Percentiles rank a stretch among this genome's conserved stretches.
phyloP scores from a whole-genome alignment of 148 eudicot species.

The Pharnaceum exiguum region DNA sequence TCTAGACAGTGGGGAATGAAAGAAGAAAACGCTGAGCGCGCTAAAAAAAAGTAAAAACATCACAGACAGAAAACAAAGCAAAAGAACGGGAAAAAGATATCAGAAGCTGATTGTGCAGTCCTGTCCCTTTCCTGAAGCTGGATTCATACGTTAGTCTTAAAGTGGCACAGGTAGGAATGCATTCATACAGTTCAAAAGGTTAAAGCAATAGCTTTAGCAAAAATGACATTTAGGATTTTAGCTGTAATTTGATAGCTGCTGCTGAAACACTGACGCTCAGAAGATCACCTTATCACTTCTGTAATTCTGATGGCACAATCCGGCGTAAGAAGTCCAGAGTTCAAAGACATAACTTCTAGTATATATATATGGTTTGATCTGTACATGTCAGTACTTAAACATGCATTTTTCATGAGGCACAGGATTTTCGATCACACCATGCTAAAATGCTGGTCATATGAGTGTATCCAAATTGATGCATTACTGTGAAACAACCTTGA shows the following conservation, averaged over 20 bases:
- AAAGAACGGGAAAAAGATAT: conserved; percentile 17
- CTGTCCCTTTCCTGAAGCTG: conserved; percentile 12
- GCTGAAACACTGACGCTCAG: conserved; percentile 4
- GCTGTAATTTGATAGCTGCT: conserved; percentile 1
- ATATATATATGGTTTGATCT: no score
- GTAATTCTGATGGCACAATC: background rate
- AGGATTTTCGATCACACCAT: no score
- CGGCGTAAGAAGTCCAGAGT: background rate
- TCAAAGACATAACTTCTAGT: no score
- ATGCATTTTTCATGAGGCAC: no score
- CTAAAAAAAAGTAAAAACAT: background rate
- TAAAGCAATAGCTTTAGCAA: conserved; percentile 19
- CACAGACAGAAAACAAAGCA: background rate
- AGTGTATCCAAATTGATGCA: no score
- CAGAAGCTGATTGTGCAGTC: conserved; percentile 13
- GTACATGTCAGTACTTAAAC: no score
- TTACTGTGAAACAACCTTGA: no score
- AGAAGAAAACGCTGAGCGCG: background rate
- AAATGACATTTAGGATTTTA: conserved; percentile 8
- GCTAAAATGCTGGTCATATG: no score
- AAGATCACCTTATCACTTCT: background rate
- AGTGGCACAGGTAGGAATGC: background rate
- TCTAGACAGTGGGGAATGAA: conserved; percentile 8
- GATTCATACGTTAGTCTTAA: conserved; percentile 17
- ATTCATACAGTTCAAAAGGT: conserved; percentile 16